Evolutionary conservation across 306 rosid genomes (phyloP).

Genomic region (Vigna mungo): DNA sequence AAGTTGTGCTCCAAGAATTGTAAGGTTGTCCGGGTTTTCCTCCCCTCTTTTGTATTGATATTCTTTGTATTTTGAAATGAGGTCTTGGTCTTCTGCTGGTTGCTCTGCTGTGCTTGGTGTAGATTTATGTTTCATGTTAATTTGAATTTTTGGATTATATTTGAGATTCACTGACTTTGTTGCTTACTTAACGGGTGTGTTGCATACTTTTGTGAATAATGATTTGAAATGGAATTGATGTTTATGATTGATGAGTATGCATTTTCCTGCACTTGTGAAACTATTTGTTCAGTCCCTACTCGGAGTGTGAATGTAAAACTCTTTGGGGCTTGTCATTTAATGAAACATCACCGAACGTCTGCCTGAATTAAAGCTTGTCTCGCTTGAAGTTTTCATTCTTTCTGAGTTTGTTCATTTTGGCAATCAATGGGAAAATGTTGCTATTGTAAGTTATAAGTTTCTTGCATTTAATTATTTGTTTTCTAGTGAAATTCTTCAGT

Average conservation of each 20-base stretch:
- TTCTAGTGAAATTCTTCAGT: background rate
- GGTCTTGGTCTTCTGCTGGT: too few relatives aligned
- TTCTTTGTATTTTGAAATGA: too few relatives aligned
- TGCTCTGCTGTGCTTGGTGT: too few relatives aligned
- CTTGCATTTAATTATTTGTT: background rate
- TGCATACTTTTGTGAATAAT: slow-evolving; percentile 23
- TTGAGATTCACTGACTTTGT: too few relatives aligned
- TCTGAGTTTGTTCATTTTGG: slow-evolving; percentile 20
- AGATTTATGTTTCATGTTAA: too few relatives aligned
- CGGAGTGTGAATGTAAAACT: slow-evolving; percentile 4
- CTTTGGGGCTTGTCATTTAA: slow-evolving; percentile 11
- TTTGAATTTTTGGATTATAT: too few relatives aligned
- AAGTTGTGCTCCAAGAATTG: too few relatives aligned
- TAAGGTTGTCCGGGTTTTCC: too few relatives aligned
- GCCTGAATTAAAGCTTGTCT: background rate
- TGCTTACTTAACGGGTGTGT: too few relatives aligned
- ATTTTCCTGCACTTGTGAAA: slow-evolving; percentile 5
- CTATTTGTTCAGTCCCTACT: slow-evolving; percentile 1
- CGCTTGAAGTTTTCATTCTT: background rate
- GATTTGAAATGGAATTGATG: background rate
- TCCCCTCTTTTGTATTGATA: too few relatives aligned
- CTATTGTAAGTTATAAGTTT: background rate
- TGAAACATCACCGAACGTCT: background rate
- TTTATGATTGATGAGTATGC: background rate
- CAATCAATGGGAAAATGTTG: background rate